Conservation (phyloP, 441 rosid genomes). For the Hura crepitans region DNA sequence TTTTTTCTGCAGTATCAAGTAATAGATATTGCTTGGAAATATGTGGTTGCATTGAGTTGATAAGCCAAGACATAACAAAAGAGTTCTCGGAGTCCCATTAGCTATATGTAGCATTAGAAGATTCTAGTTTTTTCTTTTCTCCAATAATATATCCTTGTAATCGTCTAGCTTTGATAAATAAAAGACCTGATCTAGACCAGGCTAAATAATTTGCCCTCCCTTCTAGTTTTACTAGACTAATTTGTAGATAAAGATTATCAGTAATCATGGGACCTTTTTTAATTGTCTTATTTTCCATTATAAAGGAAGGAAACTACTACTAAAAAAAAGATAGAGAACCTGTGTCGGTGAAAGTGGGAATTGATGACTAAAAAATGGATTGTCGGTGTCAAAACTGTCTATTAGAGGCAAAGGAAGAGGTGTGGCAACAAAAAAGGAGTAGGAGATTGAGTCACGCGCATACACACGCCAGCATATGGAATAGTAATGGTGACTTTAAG, state of each 20-base stretch:
- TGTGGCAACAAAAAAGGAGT: too few relatives aligned
- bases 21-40: background rate
- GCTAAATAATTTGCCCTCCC: background rate
- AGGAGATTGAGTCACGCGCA: too few relatives aligned
- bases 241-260: background rate
- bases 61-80: background rate
- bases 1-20: background rate
- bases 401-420: too few relatives aligned
- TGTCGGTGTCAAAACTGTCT: too few relatives aligned
- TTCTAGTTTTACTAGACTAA: background rate
- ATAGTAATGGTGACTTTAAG: too few relatives aligned
- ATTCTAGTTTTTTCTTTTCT: background rate
- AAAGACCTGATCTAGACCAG: background rate
- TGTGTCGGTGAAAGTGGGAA: too few relatives aligned
- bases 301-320: too few relatives aligned
- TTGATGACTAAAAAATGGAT: too few relatives aligned
- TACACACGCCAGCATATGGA: too few relatives aligned
- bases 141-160: background rate
- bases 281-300: too few relatives aligned
- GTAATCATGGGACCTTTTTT: too few relatives aligned
- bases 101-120: background rate
- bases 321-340: too few relatives aligned
- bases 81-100: background rate
- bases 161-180: background rate
- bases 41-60: background rate